phyloP scores from a whole-genome alignment of 768 basidiomycete species.

The Serendipita sp. region DNA sequence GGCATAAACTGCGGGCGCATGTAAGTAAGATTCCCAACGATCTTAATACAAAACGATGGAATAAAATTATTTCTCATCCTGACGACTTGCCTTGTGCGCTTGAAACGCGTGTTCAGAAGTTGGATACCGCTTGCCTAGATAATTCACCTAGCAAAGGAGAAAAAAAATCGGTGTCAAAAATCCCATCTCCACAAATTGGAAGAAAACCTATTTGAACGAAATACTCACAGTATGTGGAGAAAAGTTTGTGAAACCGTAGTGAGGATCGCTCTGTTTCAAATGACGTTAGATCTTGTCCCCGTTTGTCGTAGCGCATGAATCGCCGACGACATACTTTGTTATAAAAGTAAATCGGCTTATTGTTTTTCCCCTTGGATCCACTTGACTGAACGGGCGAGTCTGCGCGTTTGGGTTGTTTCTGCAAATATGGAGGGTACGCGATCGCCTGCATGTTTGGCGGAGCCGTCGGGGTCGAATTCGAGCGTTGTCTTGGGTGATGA shows the following conservation, averaged over 20 bases:
- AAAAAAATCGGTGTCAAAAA: too few species aligned
- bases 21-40: not conserved
- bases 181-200: too few species aligned
- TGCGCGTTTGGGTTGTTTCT: too few species aligned
- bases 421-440: not conserved
- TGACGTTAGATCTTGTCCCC: not conserved
- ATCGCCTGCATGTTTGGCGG: not conserved
- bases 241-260: conserved; percentile 1
- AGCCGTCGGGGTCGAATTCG: not conserved
- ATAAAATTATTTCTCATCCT: too few species aligned
- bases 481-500: not conserved
- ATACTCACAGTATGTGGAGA: not conserved
- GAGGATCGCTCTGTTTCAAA: not conserved
- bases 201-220: too few species aligned
- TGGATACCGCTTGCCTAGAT: conserved; percentile 12
- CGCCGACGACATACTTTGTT: too few species aligned
- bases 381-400: too few species aligned
- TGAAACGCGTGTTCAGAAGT: conserved; percentile 14
- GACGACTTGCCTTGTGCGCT: conserved; percentile 8
- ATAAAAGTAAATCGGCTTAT: too few species aligned
- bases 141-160: conserved; percentile 4
- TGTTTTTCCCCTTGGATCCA: too few species aligned
- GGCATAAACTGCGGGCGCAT: conserved; percentile 11
- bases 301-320: too few species aligned
- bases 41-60: not conserved